Conservation (phyloP, 2,329 filamentous ascomycete genomes). For the Microdochium nivale region DNA sequence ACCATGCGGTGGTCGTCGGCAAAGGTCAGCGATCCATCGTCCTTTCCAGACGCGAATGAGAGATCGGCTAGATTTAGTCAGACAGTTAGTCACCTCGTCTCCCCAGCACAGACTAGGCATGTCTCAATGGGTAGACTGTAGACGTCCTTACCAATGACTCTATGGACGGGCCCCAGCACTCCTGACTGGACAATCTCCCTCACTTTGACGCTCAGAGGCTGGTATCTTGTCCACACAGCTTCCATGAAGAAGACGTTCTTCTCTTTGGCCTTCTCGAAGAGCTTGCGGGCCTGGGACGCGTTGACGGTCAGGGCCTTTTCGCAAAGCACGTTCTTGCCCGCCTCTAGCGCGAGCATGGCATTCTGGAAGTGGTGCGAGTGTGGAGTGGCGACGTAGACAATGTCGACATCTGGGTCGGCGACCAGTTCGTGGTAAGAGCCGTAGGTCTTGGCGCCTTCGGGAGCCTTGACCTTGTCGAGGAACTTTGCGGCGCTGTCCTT, state of each 20-base stretch:
- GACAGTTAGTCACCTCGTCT: background rate
- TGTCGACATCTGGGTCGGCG: conserved; percentile 68
- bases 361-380: conserved; percentile 94
- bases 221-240: conserved; percentile 84
- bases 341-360: conserved; percentile 71
- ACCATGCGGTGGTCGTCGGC: conserved; percentile 66
- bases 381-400: conserved; percentile 83
- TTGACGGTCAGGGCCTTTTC: conserved; percentile 88
- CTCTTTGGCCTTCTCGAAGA: conserved; percentile 62
- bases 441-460: conserved; percentile 61
- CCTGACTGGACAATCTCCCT: conserved; percentile 52
- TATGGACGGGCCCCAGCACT: conserved; percentile 51
- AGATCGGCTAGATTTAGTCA: conserved; percentile 36
- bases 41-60: conserved; percentile 49
- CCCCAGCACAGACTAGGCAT: background rate
- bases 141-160: conserved; percentile 38
- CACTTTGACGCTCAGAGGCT: conserved; percentile 72
- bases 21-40: conserved; percentile 48
- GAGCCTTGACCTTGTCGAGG: conserved; percentile 61
- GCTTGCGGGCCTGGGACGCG: conserved; percentile 63
- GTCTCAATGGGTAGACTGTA: background rate
- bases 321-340: conserved; percentile 81
- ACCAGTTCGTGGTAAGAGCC: conserved; percentile 78
- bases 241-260: conserved; percentile 77
- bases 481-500: conserved; percentile 62